Evolutionary conservation across 352 stramenopile species (phyloP).

Genomic region (Globisporangium solare): DNA sequence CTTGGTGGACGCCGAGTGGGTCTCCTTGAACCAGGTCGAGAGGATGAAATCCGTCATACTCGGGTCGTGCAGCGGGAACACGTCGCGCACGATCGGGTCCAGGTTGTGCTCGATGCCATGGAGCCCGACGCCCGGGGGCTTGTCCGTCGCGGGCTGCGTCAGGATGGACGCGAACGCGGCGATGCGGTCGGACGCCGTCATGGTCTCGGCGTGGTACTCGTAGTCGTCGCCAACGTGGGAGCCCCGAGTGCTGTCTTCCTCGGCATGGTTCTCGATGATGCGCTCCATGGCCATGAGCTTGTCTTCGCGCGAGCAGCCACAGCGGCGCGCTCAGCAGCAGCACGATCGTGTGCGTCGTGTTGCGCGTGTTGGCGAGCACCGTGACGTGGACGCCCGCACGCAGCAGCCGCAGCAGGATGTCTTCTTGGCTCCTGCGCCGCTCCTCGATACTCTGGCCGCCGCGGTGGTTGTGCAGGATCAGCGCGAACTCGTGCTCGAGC

Average conservation of each 20-base stretch:
- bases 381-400: constrained; percentile 45
- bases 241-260: constrained; percentile 28
- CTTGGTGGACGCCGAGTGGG: constrained; percentile 29
- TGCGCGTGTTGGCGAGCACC: constrained; percentile 49
- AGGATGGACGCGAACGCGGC: constrained; percentile 52
- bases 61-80: constrained; percentile 58
- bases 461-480: constrained; percentile 41
- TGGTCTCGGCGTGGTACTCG: constrained; percentile 45
- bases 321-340: constrained; percentile 52
- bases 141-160: constrained; percentile 35
- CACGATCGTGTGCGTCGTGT: constrained; percentile 35
- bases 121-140: constrained; percentile 42
- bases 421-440: constrained; percentile 29
- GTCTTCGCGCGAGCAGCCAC: constrained; percentile 54
- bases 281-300: constrained; percentile 64
- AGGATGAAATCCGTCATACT: constrained; percentile 62
- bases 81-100: constrained; percentile 40
- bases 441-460: constrained; percentile 13
- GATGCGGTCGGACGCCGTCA: constrained; percentile 44
- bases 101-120: constrained; percentile 48
- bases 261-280: constrained; percentile 51
- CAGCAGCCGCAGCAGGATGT: constrained; percentile 33
- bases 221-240: constrained; percentile 46
- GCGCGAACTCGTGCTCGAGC: constrained; percentile 52
- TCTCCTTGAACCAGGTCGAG: constrained; percentile 50